Percentiles rank a stretch among this genome's conserved stretches.
phyloP scores from a whole-genome alignment of 2,329 filamentous ascomycete species.

The Zymoseptoria ardabiliae region DNA sequence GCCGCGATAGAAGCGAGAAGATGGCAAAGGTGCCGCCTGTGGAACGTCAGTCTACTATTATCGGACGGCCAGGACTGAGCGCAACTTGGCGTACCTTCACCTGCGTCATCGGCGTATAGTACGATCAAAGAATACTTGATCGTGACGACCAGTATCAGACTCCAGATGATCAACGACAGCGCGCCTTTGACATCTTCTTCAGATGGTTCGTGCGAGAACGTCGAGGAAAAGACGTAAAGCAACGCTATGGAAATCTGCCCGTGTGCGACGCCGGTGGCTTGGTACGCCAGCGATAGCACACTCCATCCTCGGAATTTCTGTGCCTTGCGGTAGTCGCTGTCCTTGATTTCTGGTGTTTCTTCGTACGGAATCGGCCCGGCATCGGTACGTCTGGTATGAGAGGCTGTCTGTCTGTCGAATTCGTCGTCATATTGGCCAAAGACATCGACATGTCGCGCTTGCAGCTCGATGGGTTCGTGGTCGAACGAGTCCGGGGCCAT shows the following conservation, averaged over 20 bases:
- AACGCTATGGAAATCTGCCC: slow-evolving; percentile 61
- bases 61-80: background rate
- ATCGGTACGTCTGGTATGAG: background rate
- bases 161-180: slow-evolving; percentile 62
- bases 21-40: slow-evolving; percentile 56
- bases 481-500: background rate
- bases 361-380: background rate
- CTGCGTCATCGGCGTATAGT: slow-evolving; percentile 59
- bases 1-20: slow-evolving; percentile 58
- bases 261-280: slow-evolving; percentile 60
- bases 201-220: slow-evolving; percentile 46
- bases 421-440: background rate
- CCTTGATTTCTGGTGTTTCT: background rate
- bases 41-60: background rate
- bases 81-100: slow-evolving; percentile 40
- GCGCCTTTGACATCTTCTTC: slow-evolving; percentile 55
- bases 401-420: background rate
- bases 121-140: slow-evolving; percentile 62
- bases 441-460: background rate
- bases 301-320: slow-evolving; percentile 23
- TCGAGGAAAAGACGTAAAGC: slow-evolving; percentile 64
- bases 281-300: slow-evolving; percentile 49
- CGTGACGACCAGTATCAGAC: slow-evolving; percentile 60
- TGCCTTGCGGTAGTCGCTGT: background rate
- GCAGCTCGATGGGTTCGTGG: background rate